These are phyloP conservation scores for Hypoxylon sp. DNA, from an alignment of 2,329 filamentous ascomycete genomes.

Conservation along the genomic window DNA sequence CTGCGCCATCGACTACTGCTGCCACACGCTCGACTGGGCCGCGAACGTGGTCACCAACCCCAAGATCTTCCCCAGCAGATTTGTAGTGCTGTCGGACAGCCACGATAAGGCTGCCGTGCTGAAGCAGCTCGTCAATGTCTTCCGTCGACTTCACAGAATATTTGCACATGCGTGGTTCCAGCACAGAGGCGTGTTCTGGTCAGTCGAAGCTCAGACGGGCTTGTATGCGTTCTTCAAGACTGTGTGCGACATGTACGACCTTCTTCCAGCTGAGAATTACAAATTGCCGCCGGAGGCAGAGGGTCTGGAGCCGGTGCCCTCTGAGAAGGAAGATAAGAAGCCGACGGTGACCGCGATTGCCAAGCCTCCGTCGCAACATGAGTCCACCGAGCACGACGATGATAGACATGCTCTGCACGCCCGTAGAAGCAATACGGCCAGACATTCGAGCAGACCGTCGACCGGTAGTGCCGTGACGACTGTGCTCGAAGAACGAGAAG, in stretches of 20 bases:
- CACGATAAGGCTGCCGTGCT: slow-evolving; percentile 74
- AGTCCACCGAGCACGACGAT: slow-evolving; percentile 59
- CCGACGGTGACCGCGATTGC: slow-evolving; percentile 54
- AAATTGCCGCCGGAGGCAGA: slow-evolving; percentile 95
- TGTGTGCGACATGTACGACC: slow-evolving; percentile 90
- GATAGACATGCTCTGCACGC: slow-evolving; percentile 63
- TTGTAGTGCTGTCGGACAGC: slow-evolving; percentile 69
- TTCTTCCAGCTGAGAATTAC: slow-evolving; percentile 94
- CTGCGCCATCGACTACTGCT: slow-evolving; percentile 99
- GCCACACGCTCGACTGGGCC: slow-evolving; percentile 98
- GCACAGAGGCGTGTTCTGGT: slow-evolving; percentile 95
- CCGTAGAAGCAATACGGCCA: slow-evolving; percentile 78
- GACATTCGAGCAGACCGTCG: slow-evolving; percentile 85
- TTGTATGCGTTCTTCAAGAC: slow-evolving; percentile 98
- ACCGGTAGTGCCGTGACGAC: slow-evolving; percentile 83
- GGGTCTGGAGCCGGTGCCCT: slow-evolving; percentile 72
- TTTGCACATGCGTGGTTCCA: slow-evolving; percentile 99
- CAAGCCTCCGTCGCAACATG: slow-evolving; percentile 49
- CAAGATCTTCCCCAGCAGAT: slow-evolving; percentile 93
- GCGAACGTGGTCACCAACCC: slow-evolving; percentile 93
- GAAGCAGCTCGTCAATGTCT: slow-evolving; percentile 93
- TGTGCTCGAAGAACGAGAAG: slow-evolving; percentile 86
- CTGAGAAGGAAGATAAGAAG: slow-evolving; percentile 59
- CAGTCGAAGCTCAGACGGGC: slow-evolving; percentile 89
- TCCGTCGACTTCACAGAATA: slow-evolving; percentile 92